These are phyloP conservation scores for Podospora didyma DNA, from an alignment of 495 filamentous ascomycete species.

Conservation along the genomic window DNA sequence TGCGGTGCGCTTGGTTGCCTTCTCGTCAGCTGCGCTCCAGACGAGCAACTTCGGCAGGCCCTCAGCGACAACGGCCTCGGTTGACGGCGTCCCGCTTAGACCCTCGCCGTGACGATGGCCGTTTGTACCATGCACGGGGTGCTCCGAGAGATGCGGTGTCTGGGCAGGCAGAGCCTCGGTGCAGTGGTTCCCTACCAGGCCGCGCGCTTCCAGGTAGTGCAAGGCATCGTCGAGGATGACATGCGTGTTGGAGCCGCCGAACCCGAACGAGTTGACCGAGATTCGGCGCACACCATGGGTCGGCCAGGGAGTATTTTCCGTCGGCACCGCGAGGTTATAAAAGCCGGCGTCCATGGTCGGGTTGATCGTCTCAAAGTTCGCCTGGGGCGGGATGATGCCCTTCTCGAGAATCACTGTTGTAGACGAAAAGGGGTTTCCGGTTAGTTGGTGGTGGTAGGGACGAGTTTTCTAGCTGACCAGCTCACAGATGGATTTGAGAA, in stretches of 20 bases:
- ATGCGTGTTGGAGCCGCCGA: slow-evolving; percentile 49
- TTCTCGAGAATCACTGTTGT: no score
- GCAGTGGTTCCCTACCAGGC: neutral
- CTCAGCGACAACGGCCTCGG: no score
- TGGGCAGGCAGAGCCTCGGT: neutral
- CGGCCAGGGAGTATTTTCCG: neutral
- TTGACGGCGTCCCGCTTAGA: neutral
- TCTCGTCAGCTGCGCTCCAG: slow-evolving; percentile 1
- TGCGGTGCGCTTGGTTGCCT: slow-evolving; percentile 6
- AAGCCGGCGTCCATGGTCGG: slow-evolving; percentile 33
- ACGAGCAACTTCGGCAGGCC: neutral
- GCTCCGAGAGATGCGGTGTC: no score
- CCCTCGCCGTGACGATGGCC: neutral
- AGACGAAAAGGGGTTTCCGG: no score
- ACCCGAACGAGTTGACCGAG: slow-evolving; percentile 45
- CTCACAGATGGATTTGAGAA: slow-evolving; percentile 52
- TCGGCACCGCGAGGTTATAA: slow-evolving; percentile 5
- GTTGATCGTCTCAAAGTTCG: slow-evolving; percentile 47
- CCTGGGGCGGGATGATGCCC: slow-evolving; percentile 38
- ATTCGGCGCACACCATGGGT: neutral
- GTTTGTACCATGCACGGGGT: no score
- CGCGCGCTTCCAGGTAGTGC: neutral
- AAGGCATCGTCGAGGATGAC: slow-evolving; percentile 8
- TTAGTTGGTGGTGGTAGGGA: no score
- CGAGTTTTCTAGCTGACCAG: no score